phyloP scores from a whole-genome alignment of 306 rosid genomes.

The Hippophae tibetana region DNA sequence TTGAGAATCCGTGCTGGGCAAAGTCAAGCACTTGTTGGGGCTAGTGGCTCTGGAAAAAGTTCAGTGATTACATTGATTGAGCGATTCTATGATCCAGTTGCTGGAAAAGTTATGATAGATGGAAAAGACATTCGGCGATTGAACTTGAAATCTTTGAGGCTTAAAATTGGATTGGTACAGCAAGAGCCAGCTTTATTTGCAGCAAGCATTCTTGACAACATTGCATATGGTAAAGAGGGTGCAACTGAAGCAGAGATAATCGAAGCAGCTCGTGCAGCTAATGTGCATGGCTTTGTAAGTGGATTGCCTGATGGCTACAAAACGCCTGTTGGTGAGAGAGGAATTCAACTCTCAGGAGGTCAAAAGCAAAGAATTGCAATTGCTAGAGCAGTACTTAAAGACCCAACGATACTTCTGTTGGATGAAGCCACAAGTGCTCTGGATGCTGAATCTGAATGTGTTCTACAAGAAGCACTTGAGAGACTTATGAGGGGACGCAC shows the following conservation, averaged over 20 bases:
- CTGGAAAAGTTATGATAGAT: conserved; percentile 87
- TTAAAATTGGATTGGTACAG: conserved; percentile 80
- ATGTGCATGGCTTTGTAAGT: conserved; percentile 76
- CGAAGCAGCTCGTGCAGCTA: conserved; percentile 86
- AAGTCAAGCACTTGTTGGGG: conserved; percentile 96
- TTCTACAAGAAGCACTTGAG: conserved; percentile 92
- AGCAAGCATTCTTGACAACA: conserved; percentile 76
- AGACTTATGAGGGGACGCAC: conserved; percentile 98
- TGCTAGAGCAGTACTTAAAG: conserved; percentile 92
- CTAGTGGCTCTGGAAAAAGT: conserved; percentile 96
- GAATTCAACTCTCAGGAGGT: conserved; percentile 93
- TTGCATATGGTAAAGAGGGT: conserved; percentile 88
- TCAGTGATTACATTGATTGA: conserved; percentile 80
- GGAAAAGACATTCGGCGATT: conserved; percentile 78
- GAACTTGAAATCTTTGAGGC: conserved; percentile 69
- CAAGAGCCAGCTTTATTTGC: conserved; percentile 96
- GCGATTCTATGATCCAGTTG: conserved; percentile 82
- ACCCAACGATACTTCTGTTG: conserved; percentile 76
- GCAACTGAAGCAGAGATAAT: conserved; percentile 76
- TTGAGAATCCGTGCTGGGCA: conserved; percentile 83
- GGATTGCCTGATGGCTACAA: conserved; percentile 86
- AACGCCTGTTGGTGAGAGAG: conserved; percentile 92
- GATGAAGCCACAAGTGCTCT: conserved; percentile 98
- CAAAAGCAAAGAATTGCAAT: conserved; percentile 95
- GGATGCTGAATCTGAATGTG: conserved; percentile 92